These are phyloP conservation scores for Stylonectria norvegica DNA, from an alignment of 2,329 filamentous ascomycete genomes.

Conservation along the genomic window DNA sequence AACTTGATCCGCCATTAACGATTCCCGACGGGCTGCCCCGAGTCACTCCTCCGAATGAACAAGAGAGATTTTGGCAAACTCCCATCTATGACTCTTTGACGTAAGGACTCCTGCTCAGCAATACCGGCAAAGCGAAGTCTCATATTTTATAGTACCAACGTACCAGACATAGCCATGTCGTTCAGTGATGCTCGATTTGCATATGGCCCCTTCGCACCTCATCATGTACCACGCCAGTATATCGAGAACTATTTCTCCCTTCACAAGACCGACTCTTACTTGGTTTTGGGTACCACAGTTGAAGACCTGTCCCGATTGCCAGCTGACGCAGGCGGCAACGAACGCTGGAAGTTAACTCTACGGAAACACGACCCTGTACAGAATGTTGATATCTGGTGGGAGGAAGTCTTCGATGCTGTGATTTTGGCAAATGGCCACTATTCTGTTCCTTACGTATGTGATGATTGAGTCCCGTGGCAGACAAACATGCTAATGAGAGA, in stretches of 20 bases:
- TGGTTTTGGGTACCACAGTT: conserved; percentile 50
- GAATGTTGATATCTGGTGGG: conserved; percentile 51
- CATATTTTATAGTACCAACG: conserved; percentile 44
- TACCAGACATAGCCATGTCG: conserved; percentile 54
- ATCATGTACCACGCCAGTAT: conserved; percentile 53
- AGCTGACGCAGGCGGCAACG: conserved; percentile 10
- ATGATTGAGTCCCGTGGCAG: not conserved
- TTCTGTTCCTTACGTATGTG: conserved; percentile 43
- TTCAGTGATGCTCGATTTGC: conserved; percentile 52
- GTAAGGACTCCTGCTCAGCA: conserved; percentile 29
- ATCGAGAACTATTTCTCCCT: conserved; percentile 53
- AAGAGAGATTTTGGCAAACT: conserved; percentile 45
- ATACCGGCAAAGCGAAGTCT: not conserved
- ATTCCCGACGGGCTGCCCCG: conserved; percentile 42
- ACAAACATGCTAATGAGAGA: no score
- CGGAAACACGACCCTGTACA: conserved; percentile 42
- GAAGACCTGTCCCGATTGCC: conserved; percentile 43
- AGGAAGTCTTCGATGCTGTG: conserved; percentile 47
- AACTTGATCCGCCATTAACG: conserved; percentile 44
- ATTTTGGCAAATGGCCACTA: conserved; percentile 44
- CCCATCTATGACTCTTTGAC: conserved; percentile 51
- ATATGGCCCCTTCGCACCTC: conserved; percentile 55
- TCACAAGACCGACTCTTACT: conserved; percentile 44
- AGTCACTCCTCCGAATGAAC: conserved; percentile 37
- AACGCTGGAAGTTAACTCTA: conserved; percentile 47